Percentiles rank a stretch among this genome's conserved stretches.
phyloP scores from a whole-genome alignment of 805 yeast species.

The Cyberlindnera mycetangii region DNA sequence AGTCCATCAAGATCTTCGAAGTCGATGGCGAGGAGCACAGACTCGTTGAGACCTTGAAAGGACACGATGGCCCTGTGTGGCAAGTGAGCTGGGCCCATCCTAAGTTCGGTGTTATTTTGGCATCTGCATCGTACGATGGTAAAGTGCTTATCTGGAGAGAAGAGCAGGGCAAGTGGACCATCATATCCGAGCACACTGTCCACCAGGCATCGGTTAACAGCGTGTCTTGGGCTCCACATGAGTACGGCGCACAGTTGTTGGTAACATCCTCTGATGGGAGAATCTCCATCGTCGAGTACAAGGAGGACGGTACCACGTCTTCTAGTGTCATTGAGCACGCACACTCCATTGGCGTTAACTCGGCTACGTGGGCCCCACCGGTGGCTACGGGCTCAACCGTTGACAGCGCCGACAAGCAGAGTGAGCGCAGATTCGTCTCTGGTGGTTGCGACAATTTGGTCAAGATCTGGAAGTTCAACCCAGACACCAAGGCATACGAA shows the following conservation, averaged over 20 bases:
- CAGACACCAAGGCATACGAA: slow-evolving; percentile 53
- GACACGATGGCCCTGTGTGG: slow-evolving; percentile 99
- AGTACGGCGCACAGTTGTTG: slow-evolving; percentile 86
- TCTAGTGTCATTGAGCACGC: slow-evolving; percentile 56
- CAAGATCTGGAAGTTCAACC: slow-evolving; percentile 79
- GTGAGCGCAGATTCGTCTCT: slow-evolving; percentile 75
- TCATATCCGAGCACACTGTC: slow-evolving; percentile 78
- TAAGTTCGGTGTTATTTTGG: slow-evolving; percentile 90
- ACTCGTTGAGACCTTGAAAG: slow-evolving; percentile 78
- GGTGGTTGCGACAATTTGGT: slow-evolving; percentile 96
- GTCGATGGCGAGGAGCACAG: slow-evolving; percentile 82
- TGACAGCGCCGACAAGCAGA: slow-evolving; percentile 33
- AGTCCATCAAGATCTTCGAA: slow-evolving; percentile 91
- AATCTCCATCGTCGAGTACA: slow-evolving; percentile 86
- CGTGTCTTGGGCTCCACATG: slow-evolving; percentile 96
- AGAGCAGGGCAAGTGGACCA: slow-evolving; percentile 76
- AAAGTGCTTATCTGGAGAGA: slow-evolving; percentile 94
- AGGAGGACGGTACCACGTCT: slow-evolving; percentile 79
- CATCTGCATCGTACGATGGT: slow-evolving; percentile 95
- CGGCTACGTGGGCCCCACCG: slow-evolving; percentile 93
- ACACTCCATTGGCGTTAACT: slow-evolving; percentile 90
- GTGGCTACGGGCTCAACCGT: slow-evolving; percentile 32
- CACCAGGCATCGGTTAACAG: slow-evolving; percentile 95
- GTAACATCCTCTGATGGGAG: slow-evolving; percentile 94
- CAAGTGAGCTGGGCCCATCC: slow-evolving; percentile 99